Evolutionary conservation across 1,284 basidiomycete species (phyloP).

Genomic region (Heliocybe sulcata): DNA sequence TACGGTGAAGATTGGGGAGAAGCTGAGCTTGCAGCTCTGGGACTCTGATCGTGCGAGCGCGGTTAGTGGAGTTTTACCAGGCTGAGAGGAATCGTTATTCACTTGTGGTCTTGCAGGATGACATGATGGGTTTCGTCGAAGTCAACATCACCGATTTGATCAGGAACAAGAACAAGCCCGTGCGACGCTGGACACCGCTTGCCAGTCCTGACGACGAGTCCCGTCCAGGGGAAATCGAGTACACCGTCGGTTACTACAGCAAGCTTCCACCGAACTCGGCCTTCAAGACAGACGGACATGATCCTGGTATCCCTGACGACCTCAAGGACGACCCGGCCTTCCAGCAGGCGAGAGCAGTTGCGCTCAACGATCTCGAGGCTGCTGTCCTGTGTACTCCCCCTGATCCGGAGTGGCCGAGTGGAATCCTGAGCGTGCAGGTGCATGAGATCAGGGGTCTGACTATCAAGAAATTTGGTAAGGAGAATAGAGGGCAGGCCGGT

Average conservation of each 20-base stretch:
- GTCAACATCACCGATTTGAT: slow-evolving; percentile 23
- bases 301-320: slow-evolving; percentile 27
- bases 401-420: slow-evolving; percentile 50
- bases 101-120: slow-evolving; percentile 17
- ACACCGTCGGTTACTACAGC: slow-evolving; percentile 60
- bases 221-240: slow-evolving; percentile 24
- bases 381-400: slow-evolving; percentile 52
- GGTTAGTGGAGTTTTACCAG: slow-evolving; percentile 17
- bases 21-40: slow-evolving; percentile 67
- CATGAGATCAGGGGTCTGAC: slow-evolving; percentile 36
- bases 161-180: slow-evolving; percentile 20
- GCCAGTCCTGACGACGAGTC: slow-evolving; percentile 18
- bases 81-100: not conserved
- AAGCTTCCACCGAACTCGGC: slow-evolving; percentile 45
- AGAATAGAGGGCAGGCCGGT: slow-evolving; percentile 26
- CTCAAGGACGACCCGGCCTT: slow-evolving; percentile 22
- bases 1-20: slow-evolving; percentile 64
- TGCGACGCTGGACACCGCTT: slow-evolving; percentile 20
- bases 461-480: slow-evolving; percentile 17
- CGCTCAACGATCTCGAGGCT: slow-evolving; percentile 29
- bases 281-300: slow-evolving; percentile 29
- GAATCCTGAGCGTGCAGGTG: slow-evolving; percentile 51
- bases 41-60: slow-evolving; percentile 54
- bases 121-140: slow-evolving; percentile 26
- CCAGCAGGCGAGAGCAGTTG: slow-evolving; percentile 20